phyloP scores from a whole-genome alignment of 2,329 filamentous ascomycete species.

The Didymellaceae sp. region DNA sequence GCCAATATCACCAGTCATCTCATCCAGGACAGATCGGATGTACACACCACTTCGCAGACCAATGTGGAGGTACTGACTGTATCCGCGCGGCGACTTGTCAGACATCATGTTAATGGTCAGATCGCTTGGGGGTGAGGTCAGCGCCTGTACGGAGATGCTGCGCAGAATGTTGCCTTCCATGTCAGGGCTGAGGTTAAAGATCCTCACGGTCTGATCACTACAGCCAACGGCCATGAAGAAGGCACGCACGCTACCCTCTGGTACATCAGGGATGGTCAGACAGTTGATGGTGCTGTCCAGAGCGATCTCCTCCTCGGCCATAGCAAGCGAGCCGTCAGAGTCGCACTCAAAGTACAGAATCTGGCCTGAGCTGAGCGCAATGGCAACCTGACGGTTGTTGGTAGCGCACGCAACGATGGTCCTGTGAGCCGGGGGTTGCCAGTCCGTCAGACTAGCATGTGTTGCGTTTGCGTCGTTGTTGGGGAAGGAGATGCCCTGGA shows the following conservation, averaged over 20 bases:
- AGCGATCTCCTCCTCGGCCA: constrained; percentile 91
- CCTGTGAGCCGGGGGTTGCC: constrained; percentile 89
- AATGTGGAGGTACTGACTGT: constrained; percentile 92
- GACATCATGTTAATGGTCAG: constrained; percentile 94
- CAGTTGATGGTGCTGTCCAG: constrained; percentile 96
- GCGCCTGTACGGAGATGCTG: constrained; percentile 90
- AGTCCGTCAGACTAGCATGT: constrained; percentile 79
- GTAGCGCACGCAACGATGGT: constrained; percentile 94
- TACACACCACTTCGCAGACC: constrained; percentile 96
- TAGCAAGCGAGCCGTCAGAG: constrained; percentile 83
- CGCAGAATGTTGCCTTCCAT: constrained; percentile 73
- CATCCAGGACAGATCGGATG: constrained; percentile 90
- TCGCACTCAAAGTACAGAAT: constrained; percentile 99
- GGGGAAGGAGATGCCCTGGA: constrained; percentile 65
- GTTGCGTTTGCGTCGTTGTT: constrained; percentile 32
- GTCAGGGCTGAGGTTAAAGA: constrained; percentile 88
- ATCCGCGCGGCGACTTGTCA: constrained; percentile 87
- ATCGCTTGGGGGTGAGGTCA: constrained; percentile 88
- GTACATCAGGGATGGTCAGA: constrained; percentile 90
- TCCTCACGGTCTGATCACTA: constrained; percentile 93
- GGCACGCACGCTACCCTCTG: constrained; percentile 85
- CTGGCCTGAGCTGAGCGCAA: constrained; percentile 93
- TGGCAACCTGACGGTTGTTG: constrained; percentile 90
- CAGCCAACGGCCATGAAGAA: constrained; percentile 95
- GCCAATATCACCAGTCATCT: constrained; percentile 92